These are phyloP conservation scores for Neonectria punicea DNA, from an alignment of 2,329 filamentous ascomycete species.

Conservation along the genomic window DNA sequence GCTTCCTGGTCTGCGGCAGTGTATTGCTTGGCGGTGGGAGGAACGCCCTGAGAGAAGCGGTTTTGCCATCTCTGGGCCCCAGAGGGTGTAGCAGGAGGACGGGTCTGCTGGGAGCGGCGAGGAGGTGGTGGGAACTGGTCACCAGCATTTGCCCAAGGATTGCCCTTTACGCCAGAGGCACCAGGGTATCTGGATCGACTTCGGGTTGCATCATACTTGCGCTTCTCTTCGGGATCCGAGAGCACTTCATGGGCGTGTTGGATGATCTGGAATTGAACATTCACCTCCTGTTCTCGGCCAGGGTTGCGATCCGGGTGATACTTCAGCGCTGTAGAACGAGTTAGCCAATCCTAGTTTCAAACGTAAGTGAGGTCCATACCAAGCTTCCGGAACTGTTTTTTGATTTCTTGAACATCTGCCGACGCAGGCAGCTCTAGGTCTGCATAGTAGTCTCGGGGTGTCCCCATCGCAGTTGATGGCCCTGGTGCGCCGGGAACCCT, in stretches of 20 bases:
- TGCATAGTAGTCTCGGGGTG: constrained; percentile 81
- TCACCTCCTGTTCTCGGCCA: constrained; percentile 81
- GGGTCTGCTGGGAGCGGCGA: constrained; percentile 46
- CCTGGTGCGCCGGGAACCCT: constrained; percentile 19
- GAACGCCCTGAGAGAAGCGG: constrained; percentile 54
- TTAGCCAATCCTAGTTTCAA: constrained; percentile 36
- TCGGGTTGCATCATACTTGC: constrained; percentile 64
- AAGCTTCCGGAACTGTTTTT: constrained; percentile 87
- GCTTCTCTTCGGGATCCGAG: constrained; percentile 60
- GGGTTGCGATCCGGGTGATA: constrained; percentile 92
- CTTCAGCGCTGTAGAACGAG: constrained; percentile 70
- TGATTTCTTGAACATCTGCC: constrained; percentile 79
- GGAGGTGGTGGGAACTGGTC: constrained; percentile 64
- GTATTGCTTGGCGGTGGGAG: constrained; percentile 56
- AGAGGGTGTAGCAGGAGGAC: constrained; percentile 36
- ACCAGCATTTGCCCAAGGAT: constrained; percentile 64
- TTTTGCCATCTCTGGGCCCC: constrained; percentile 59
- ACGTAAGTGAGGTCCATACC: constrained; percentile 59
- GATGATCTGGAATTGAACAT: constrained; percentile 85
- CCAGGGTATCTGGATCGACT: constrained; percentile 54
- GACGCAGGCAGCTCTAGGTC: constrained; percentile 78
- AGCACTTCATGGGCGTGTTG: constrained; percentile 85
- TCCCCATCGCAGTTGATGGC: constrained; percentile 45
- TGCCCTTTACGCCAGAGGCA: constrained; percentile 67
- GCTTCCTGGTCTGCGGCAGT: constrained; percentile 48